Evolutionary conservation across 1,284 basidiomycete genomes (phyloP).

Genomic region (Athelia sp.): DNA sequence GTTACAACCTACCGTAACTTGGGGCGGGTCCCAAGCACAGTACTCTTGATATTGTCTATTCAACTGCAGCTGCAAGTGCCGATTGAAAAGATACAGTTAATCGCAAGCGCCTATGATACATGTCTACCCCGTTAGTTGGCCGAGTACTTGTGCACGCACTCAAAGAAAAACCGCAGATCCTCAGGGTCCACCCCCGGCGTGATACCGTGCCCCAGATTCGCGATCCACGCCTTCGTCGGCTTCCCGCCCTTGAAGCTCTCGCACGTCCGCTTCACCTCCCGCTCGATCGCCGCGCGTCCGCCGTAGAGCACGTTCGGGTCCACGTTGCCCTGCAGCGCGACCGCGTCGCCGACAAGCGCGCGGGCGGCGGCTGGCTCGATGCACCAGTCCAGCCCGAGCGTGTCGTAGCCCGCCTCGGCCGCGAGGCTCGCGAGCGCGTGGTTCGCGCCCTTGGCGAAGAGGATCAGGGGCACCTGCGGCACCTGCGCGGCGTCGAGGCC

Average conservation of each 20-base stretch:
- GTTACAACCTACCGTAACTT: too few relatives aligned
- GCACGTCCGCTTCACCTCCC: conserved; percentile 81
- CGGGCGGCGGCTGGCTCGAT: conserved; percentile 73
- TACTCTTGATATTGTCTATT: too few relatives aligned
- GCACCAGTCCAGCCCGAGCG: conserved; percentile 87
- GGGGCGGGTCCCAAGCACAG: too few relatives aligned
- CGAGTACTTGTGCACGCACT: conserved; percentile 88
- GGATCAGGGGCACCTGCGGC: conserved; percentile 71
- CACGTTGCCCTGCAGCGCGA: conserved; percentile 92
- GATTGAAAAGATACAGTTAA: too few relatives aligned
- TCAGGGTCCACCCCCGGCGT: conserved; percentile 94
- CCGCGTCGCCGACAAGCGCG: conserved; percentile 49
- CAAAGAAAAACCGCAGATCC: conserved; percentile 84
- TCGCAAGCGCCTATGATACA: too few relatives aligned
- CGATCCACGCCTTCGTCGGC: conserved; percentile 77
- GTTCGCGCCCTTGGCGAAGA: conserved; percentile 94
- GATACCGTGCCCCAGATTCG: conserved; percentile 96
- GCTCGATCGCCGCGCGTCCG: conserved; percentile 83
- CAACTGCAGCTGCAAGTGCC: too few relatives aligned
- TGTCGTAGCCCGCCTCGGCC: conserved; percentile 70
- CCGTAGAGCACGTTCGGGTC: conserved; percentile 90
- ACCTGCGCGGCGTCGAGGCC: conserved; percentile 53
- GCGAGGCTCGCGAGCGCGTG: conserved; percentile 55
- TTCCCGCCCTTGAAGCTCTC: conserved; percentile 65
- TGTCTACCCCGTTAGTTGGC: too few relatives aligned